Evolutionary conservation across 768 basidiomycete species (phyloP).

Genomic region (Mycena vulgaris): DNA sequence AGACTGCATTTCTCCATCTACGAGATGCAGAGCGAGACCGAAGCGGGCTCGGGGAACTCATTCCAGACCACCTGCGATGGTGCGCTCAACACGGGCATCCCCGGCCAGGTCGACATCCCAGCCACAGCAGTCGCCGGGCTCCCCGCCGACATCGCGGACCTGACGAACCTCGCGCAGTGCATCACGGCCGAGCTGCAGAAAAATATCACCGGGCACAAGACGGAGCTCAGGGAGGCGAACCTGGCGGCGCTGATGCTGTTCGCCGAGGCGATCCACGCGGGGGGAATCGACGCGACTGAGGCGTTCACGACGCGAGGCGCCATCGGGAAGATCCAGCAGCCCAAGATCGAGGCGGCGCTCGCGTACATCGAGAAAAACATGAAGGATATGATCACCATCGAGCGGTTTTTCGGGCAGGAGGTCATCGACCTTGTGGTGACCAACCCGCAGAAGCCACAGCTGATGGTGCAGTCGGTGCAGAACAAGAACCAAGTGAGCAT

Average conservation of each 20-base stretch:
- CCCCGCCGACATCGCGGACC: neutral
- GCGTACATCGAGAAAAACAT: neutral
- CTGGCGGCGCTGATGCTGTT: neutral
- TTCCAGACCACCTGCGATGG: conserved; percentile 1
- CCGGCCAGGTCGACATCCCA: neutral
- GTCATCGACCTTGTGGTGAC: neutral
- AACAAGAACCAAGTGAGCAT: no score
- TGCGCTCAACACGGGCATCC: conserved; percentile 2
- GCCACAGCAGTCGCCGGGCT: neutral
- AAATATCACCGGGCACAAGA: neutral
- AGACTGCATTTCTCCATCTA: conserved; percentile 2
- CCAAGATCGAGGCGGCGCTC: conserved; percentile 2
- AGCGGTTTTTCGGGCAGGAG: neutral
- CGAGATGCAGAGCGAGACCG: conserved; percentile 1
- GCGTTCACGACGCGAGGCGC: conserved; percentile 1
- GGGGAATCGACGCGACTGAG: neutral
- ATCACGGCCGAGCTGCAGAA: neutral
- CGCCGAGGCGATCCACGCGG: neutral
- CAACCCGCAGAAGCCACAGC: conserved; percentile 1
- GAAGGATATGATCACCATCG: neutral
- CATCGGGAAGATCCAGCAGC: conserved; percentile 1
- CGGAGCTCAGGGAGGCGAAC: neutral
- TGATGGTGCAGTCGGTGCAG: neutral
- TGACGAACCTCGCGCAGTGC: conserved; percentile 4
- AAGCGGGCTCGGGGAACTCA: neutral